These are phyloP conservation scores for Cerrena zonata DNA, from an alignment of 1,284 basidiomycete species.

Conservation along the genomic window DNA sequence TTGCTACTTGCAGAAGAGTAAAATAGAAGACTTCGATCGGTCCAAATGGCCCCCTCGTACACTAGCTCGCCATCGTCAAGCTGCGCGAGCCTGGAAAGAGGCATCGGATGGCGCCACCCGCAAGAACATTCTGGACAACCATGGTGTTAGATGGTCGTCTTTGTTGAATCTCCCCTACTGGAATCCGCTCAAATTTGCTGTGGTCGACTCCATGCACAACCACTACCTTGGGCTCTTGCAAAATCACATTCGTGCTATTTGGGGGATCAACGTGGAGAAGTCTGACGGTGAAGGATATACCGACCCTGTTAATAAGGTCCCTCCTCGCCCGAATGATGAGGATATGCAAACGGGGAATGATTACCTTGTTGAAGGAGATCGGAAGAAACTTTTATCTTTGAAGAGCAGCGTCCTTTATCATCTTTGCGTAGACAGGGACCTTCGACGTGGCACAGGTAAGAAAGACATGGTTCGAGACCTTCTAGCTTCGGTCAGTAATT, in stretches of 20 bases:
- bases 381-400: background rate
- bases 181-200: slow-evolving; percentile 24
- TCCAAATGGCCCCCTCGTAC: slow-evolving; percentile 11
- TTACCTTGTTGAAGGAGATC: background rate
- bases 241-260: slow-evolving; percentile 20
- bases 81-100: slow-evolving; percentile 21
- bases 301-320: background rate
- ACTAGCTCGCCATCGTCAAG: slow-evolving; percentile 10
- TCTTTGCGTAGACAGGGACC: no score
- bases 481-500: no score
- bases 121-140: slow-evolving; percentile 15
- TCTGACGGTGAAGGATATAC: background rate
- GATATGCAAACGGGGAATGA: background rate
- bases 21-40: slow-evolving; percentile 15
- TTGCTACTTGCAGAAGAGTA: slow-evolving; percentile 10
- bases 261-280: slow-evolving; percentile 17
- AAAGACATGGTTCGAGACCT: no score
- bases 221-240: slow-evolving; percentile 22
- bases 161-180: slow-evolving; percentile 30
- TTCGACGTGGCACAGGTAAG: no score
- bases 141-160: slow-evolving; percentile 27
- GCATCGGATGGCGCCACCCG: slow-evolving; percentile 15
- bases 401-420: no score
- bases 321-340: background rate
- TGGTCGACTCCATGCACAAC: slow-evolving; percentile 30